Percentiles rank a stretch among this genome's conserved stretches.
Conservation (phyloP, 805 yeast genomes). For the Candida incommunis region DNA sequence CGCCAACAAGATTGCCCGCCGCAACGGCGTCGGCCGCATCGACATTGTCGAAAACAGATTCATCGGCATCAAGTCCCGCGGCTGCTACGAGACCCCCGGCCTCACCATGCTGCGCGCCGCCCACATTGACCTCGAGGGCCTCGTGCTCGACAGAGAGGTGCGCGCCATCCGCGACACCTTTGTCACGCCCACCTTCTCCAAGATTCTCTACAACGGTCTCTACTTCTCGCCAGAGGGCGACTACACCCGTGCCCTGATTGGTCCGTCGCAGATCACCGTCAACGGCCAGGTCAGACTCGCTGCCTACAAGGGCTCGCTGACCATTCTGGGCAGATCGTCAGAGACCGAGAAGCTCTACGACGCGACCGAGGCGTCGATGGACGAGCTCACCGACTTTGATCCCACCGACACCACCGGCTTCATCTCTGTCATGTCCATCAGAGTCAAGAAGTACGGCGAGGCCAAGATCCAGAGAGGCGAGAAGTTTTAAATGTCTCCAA, state of each 20-base stretch:
- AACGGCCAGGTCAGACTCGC: slow-evolving; percentile 93
- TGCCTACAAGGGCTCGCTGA: slow-evolving; percentile 79
- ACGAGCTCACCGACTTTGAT: slow-evolving; percentile 93
- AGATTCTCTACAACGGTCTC: slow-evolving; percentile 89
- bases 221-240: slow-evolving; percentile 98
- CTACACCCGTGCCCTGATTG: slow-evolving; percentile 64
- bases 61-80: slow-evolving; percentile 97
- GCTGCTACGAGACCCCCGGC: slow-evolving; percentile 99
- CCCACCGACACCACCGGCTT: slow-evolving; percentile 96
- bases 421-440: slow-evolving; percentile 95
- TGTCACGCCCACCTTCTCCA: slow-evolving; percentile 86
- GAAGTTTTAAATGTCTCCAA: slow-evolving; percentile 15
- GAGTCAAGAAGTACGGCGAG: slow-evolving; percentile 97
- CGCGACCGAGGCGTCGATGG: slow-evolving; percentile 98
- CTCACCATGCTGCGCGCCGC: slow-evolving; percentile 85
- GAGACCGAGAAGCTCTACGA: slow-evolving; percentile 94
- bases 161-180: slow-evolving; percentile 92
- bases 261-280: slow-evolving; percentile 87
- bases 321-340: slow-evolving; percentile 85
- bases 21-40: slow-evolving; percentile 98
- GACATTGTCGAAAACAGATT: slow-evolving; percentile 99
- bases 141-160: slow-evolving; percentile 94
- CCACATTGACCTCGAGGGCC: slow-evolving; percentile 93
- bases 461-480: slow-evolving; percentile 73
- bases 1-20: slow-evolving; percentile 92